Evolutionary conservation across 2,329 filamentous ascomycete species (phyloP).

Genomic region (Myriosclerotinia duriaeana): DNA sequence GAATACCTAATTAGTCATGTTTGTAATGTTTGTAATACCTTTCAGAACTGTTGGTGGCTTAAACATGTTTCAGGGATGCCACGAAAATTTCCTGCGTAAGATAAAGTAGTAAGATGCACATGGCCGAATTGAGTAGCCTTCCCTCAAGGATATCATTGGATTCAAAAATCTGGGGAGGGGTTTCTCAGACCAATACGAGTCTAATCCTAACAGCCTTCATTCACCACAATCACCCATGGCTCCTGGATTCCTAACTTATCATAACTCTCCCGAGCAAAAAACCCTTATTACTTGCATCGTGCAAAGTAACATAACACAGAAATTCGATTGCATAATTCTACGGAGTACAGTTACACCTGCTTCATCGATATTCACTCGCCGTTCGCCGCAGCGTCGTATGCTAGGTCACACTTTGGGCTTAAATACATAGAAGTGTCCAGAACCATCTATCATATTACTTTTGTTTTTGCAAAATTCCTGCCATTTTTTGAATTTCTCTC

Average conservation of each 20-base stretch:
- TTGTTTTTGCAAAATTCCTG: neutral
- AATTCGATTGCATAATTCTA: constrained; percentile 12
- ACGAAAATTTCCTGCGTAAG: constrained; percentile 4
- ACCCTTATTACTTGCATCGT: constrained; percentile 17
- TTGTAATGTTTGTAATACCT: neutral
- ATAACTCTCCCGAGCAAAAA: neutral
- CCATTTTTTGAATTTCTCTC: too few species aligned
- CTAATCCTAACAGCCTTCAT: neutral
- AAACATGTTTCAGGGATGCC: constrained; percentile 1
- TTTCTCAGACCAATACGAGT: neutral
- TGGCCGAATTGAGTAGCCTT: neutral
- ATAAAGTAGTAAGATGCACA: neutral
- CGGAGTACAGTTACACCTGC: neutral
- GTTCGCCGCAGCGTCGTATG: constrained; percentile 1
- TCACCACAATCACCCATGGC: neutral
- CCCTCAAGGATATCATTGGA: neutral
- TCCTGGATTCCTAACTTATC: constrained; percentile 5
- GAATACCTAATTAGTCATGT: neutral
- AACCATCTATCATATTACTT: neutral
- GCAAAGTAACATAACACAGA: constrained; percentile 20
- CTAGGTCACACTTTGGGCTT: neutral
- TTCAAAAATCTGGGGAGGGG: neutral
- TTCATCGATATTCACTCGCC: constrained; percentile 1
- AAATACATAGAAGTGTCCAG: neutral
- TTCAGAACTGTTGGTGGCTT: constrained; percentile 6